These are phyloP conservation scores for Liquidambar formosana DNA, from an alignment of 164 flowering plant species.

Conservation along the genomic window DNA sequence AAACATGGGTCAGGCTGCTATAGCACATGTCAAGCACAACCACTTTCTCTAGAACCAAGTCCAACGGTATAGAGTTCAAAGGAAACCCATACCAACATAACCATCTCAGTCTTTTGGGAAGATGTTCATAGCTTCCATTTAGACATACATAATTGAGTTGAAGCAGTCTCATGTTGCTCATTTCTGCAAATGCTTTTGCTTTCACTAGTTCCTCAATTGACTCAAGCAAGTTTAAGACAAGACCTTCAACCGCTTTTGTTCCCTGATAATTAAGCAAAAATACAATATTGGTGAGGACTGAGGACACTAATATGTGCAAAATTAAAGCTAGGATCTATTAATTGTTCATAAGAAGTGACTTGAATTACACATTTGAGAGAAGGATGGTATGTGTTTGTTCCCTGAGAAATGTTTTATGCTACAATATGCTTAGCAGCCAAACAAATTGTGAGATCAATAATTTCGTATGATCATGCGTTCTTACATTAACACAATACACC, in stretches of 20 bases:
- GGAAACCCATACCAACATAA: conserved; percentile 22
- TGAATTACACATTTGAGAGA: too few species aligned
- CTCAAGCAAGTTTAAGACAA: background rate
- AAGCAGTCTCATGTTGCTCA: conserved; percentile 14
- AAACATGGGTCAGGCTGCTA: conserved; percentile 9
- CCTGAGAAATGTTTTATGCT: too few species aligned
- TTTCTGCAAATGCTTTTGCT: conserved; percentile 1
- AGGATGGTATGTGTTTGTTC: too few species aligned
- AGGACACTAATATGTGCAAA: too few species aligned
- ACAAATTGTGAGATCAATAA: too few species aligned
- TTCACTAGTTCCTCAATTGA: background rate
- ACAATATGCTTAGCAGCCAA: too few species aligned
- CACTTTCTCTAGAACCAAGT: conserved; percentile 8
- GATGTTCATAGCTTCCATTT: too few species aligned
- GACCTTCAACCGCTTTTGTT: conserved; percentile 17
- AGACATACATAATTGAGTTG: too few species aligned
- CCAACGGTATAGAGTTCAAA: conserved; percentile 12
- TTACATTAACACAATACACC: too few species aligned
- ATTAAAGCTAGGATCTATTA: background rate
- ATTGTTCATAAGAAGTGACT: background rate
- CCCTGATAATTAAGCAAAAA: conserved; percentile 20
- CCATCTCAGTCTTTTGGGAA: conserved; percentile 14
- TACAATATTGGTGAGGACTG: too few species aligned
- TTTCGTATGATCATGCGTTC: too few species aligned
- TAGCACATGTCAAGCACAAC: conserved; percentile 14